These are phyloP conservation scores for Perkinsus olseni DNA, from an alignment of 169 alveolate genomes.

Conservation along the genomic window DNA sequence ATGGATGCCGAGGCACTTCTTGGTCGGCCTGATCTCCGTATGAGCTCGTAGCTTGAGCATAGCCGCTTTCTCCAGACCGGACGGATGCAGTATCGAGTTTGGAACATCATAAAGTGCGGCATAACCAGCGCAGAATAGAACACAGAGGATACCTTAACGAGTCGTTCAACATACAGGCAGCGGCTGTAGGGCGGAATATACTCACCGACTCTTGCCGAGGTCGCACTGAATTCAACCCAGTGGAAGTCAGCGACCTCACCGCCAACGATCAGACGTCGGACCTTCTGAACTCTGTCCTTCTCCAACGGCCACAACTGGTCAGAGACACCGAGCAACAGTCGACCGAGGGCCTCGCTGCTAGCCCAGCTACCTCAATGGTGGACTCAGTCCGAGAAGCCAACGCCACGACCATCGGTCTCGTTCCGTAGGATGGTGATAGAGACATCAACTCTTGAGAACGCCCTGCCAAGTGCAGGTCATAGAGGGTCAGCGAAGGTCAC, in stretches of 20 bases:
- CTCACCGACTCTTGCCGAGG: neutral
- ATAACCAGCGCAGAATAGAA: neutral
- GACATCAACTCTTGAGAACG: neutral
- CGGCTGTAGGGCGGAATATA: neutral
- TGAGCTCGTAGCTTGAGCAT: neutral
- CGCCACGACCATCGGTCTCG: neutral
- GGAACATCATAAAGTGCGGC: neutral
- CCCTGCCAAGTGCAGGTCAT: neutral
- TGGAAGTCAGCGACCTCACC: neutral
- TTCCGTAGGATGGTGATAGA: neutral
- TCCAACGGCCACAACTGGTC: neutral
- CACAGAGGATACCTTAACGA: neutral
- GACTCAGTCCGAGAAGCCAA: neutral
- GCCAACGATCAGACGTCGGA: neutral
- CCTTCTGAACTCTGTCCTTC: neutral
- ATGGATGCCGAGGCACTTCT: neutral
- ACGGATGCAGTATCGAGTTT: neutral
- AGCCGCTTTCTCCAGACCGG: neutral
- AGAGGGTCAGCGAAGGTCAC: neutral
- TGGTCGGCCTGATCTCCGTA: neutral
- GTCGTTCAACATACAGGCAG: neutral
- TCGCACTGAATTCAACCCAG: neutral
- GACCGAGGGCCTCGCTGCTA: too few species aligned
- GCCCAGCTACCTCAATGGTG: neutral
- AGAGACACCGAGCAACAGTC: neutral